Conservation (phyloP, 208 protist genomes). For the Strigomonas culicis region DNA sequence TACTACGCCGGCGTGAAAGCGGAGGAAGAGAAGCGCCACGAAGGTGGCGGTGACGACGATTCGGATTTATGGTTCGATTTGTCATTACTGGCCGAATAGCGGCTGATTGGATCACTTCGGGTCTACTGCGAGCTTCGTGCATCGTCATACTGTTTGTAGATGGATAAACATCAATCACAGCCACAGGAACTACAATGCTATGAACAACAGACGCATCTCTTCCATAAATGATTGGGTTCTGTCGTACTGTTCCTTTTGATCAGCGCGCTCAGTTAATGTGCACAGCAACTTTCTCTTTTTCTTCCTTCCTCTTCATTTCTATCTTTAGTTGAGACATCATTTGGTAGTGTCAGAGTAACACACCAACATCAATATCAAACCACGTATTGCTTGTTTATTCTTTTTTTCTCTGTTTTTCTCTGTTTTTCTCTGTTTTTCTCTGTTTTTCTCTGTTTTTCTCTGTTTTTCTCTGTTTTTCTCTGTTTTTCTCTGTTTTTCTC, state of each 20-base stretch:
- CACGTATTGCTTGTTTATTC: background rate
- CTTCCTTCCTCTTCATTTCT: conserved; percentile 4
- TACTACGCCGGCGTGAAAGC: conserved; percentile 53
- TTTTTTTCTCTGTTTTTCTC: background rate
- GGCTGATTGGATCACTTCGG: background rate
- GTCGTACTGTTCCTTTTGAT: background rate
- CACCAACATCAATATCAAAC: background rate
- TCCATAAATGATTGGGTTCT: background rate
- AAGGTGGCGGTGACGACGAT: conserved; percentile 21
- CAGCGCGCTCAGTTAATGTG: background rate
- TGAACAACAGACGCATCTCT: background rate
- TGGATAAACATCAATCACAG: too few relatives aligned
- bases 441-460: too few relatives aligned
- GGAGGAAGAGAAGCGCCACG: conserved; percentile 9
- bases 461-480: too few relatives aligned
- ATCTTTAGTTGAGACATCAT: background rate
- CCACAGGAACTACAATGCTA: background rate
- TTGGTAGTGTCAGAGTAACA: background rate
- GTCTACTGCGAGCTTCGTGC: too few relatives aligned
- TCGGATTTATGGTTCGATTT: conserved; percentile 20
- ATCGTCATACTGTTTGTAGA: too few relatives aligned
- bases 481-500: too few relatives aligned
- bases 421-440: background rate
- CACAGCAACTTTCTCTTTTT: background rate
- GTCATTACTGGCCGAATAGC: conserved; percentile 41